Evolutionary conservation across 148 eudicot species (phyloP).

Genomic region (Silene conica): DNA sequence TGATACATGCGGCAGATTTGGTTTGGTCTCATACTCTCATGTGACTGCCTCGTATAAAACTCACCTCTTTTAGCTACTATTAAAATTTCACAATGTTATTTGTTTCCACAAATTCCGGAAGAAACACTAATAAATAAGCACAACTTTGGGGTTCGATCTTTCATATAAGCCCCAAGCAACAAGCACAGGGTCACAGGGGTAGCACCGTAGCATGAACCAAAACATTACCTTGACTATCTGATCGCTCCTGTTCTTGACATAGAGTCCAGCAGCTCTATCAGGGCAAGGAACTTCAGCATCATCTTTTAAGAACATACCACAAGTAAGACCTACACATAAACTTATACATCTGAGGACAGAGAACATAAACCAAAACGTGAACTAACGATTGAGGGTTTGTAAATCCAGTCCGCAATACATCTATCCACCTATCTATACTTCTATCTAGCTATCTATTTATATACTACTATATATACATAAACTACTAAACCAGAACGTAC

Average conservation of each 20-base stretch:
- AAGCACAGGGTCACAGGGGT: not conserved
- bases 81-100: not conserved
- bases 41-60: too few species aligned
- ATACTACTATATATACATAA: not conserved
- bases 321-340: conserved; percentile 79
- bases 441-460: too few species aligned
- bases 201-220: not conserved
- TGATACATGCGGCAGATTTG: too few species aligned
- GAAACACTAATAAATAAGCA: too few species aligned
- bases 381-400: not conserved
- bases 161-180: not conserved
- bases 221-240: conserved; percentile 75
- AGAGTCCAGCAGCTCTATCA: conserved; percentile 86
- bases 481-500: not conserved
- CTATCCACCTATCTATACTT: too few species aligned
- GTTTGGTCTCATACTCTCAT: too few species aligned
- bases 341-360: conserved; percentile 19
- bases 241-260: conserved; percentile 72
- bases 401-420: not conserved
- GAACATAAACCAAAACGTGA: not conserved
- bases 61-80: not conserved
- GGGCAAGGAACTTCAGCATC: conserved; percentile 68
- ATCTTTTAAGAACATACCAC: conserved; percentile 70
- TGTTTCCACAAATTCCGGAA: not conserved
- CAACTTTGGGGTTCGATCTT: not conserved